Conservation (phyloP, 768 basidiomycete species). For the Leccinum longicurvipes region DNA sequence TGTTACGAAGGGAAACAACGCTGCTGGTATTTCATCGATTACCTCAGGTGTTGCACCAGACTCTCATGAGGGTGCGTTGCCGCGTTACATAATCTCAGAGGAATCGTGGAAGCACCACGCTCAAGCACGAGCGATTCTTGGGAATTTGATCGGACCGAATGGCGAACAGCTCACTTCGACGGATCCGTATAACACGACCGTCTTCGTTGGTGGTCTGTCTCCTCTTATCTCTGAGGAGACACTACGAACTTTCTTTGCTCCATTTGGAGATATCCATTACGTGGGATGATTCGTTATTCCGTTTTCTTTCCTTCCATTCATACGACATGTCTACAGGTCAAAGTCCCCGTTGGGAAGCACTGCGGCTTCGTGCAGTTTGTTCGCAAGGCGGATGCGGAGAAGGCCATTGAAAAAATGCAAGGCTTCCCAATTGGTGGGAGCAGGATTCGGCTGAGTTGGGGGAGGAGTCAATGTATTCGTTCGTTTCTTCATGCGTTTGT, state of each 20-base stretch:
- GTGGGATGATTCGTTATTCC: slow-evolving; percentile 41
- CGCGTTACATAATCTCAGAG: slow-evolving; percentile 60
- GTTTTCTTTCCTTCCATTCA: slow-evolving; percentile 4
- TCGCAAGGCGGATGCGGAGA: slow-evolving; percentile 85
- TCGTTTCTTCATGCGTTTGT: background rate
- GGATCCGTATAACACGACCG: slow-evolving; percentile 95
- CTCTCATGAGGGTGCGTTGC: slow-evolving; percentile 39
- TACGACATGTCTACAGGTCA: slow-evolving; percentile 54
- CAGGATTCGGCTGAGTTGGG: slow-evolving; percentile 89
- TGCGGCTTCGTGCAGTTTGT: slow-evolving; percentile 97
- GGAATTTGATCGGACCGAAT: slow-evolving; percentile 81
- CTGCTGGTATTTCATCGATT: slow-evolving; percentile 28
- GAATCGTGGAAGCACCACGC: slow-evolving; percentile 85
- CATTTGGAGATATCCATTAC: slow-evolving; percentile 93
- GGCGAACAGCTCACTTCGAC: slow-evolving; percentile 84
- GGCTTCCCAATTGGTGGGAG: slow-evolving; percentile 93
- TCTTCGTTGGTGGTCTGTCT: slow-evolving; percentile 89
- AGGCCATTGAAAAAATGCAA: slow-evolving; percentile 95
- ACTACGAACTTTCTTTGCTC: slow-evolving; percentile 82
- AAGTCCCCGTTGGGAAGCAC: slow-evolving; percentile 94
- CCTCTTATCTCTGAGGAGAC: slow-evolving; percentile 91
- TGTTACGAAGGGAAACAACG: slow-evolving; percentile 30
- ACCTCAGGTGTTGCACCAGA: slow-evolving; percentile 41
- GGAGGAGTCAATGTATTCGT: slow-evolving; percentile 77
- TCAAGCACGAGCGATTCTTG: slow-evolving; percentile 78